Conservation (phyloP, 495 filamentous ascomycete genomes). For the Darksidea phi region DNA sequence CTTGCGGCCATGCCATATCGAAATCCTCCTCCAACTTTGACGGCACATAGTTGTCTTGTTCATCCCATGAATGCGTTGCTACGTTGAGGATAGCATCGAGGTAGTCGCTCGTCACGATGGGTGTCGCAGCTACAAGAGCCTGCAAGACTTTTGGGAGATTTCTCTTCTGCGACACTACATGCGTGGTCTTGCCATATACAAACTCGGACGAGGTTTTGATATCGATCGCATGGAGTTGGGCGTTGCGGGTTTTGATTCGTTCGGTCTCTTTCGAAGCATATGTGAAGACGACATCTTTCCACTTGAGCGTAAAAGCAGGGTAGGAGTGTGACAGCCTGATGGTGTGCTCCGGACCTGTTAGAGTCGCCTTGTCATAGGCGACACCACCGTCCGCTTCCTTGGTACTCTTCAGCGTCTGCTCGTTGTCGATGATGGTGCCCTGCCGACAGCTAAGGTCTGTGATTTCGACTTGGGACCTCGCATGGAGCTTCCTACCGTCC, state of each 20-base stretch:
- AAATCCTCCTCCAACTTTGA: conserved; percentile 82
- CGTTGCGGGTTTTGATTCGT: conserved; percentile 7
- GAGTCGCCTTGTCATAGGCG: conserved; percentile 52
- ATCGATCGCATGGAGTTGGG: conserved; percentile 57
- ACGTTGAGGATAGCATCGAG: conserved; percentile 58
- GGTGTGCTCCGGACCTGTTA: conserved; percentile 58
- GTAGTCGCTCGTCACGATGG: conserved; percentile 75
- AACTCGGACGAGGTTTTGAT: conserved; percentile 80
- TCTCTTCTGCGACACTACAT: conserved; percentile 83
- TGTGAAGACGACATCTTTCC: conserved; percentile 76
- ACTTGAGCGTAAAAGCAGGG: conserved; percentile 64
- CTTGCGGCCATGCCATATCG: conserved; percentile 75
- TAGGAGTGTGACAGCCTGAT: conserved; percentile 67
- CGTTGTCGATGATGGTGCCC: conserved; percentile 75
- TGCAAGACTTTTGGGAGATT: conserved; percentile 51
- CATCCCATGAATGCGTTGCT: conserved; percentile 50
- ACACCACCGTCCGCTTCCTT: conserved; percentile 47
- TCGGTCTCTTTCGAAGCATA: conserved; percentile 78
- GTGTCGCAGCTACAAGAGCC: conserved; percentile 70
- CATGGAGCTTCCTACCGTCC: conserved; percentile 61
- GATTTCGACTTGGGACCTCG: conserved; percentile 63
- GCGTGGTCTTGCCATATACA: conserved; percentile 68
- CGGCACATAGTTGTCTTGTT: conserved; percentile 48
- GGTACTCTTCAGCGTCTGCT: conserved; percentile 24
- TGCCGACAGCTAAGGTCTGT: conserved; percentile 61